Base-by-base conservation (phyloP, 116 monocot genomes). In the Cymodocea nodosa region DNA sequence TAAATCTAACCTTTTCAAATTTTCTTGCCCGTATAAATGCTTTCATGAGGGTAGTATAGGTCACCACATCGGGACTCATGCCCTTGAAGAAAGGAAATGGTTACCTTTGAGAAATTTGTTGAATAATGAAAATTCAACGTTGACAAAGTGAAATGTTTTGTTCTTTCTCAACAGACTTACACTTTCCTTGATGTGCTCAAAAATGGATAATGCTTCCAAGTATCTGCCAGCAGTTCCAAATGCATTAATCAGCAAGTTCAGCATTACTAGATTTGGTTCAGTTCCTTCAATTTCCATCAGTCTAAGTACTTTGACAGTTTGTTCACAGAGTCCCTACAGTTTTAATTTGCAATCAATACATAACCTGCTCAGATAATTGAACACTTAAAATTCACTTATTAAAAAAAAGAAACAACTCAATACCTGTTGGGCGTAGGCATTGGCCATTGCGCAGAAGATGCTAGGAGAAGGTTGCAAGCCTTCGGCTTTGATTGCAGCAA, bases 161-260 rank as follows among this genome's bases (percentile, higher is more conserved):
- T 35, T 23, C 19, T 23, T 35, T 35, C 35, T 35, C 15, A 50
- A 2, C 23, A 62, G 11, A 54, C 85, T 71, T 76, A 93, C 88
- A 64, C 69, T 73, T 71, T 93, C 92, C 65, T 93, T 93, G 36
- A 93, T 85, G 68, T 93, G 83, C 70, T 85, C 82, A 60, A 93
- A 83, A 59, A 93, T 71, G 35, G 85, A 85, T 23, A 76, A 44
- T 50, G 88, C 92, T 76, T 93, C 92, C 55, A 79, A 61, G 69
- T 83, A 75, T 66, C 92, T 80, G 67, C 83, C 85, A 60, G 83
- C 88, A 75, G 79, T 77, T 55, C 85, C 83, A 79, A 93, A 93
- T 62, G 92, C 88, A 83, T 93, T 93, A 35, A 93, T 85, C 73
- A 93, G 71, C 67, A 83, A 82, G 68, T 93, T 93, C 53, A 93